These are phyloP conservation scores for Clarireedia monteithiana DNA, from an alignment of 2,329 filamentous ascomycete species.

Conservation along the genomic window DNA sequence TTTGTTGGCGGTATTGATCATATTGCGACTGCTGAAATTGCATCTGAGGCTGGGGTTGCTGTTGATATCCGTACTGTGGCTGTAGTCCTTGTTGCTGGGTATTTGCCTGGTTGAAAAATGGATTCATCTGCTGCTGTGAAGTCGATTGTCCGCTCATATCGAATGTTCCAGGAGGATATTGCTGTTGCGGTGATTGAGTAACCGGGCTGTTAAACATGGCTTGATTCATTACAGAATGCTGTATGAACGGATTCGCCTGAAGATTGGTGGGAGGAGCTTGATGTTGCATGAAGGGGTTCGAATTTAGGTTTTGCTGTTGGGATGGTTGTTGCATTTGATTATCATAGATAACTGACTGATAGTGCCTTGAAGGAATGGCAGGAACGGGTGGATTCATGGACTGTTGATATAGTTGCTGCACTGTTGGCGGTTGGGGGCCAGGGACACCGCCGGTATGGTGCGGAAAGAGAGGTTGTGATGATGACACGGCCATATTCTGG, in stretches of 20 bases:
- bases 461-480: conserved; percentile 57
- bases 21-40: conserved; percentile 29
- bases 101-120: conserved; percentile 14
- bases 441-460: conserved; percentile 61
- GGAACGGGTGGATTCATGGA: conserved; percentile 28
- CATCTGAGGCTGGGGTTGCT: conserved; percentile 18
- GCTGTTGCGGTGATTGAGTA: conserved; percentile 31
- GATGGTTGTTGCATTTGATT: conserved; percentile 19
- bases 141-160: conserved; percentile 11
- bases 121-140: conserved; percentile 14
- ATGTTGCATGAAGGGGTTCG: conserved; percentile 27
- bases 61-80: conserved; percentile 2
- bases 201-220: conserved; percentile 21
- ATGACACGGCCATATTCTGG: conserved; percentile 63
- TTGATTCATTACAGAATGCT: conserved; percentile 25
- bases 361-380: conserved; percentile 26
- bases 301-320: conserved; percentile 17
- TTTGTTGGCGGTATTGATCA: conserved; percentile 31
- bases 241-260: conserved; percentile 35
- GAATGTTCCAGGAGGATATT: conserved; percentile 20
- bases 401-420: conserved; percentile 30
- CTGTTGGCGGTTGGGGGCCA: conserved; percentile 34
- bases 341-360: conserved; percentile 24
- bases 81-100: background rate
- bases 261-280: conserved; percentile 24